phyloP scores from a whole-genome alignment of 1,284 basidiomycete genomes.

The Ceratobasidium sp. region DNA sequence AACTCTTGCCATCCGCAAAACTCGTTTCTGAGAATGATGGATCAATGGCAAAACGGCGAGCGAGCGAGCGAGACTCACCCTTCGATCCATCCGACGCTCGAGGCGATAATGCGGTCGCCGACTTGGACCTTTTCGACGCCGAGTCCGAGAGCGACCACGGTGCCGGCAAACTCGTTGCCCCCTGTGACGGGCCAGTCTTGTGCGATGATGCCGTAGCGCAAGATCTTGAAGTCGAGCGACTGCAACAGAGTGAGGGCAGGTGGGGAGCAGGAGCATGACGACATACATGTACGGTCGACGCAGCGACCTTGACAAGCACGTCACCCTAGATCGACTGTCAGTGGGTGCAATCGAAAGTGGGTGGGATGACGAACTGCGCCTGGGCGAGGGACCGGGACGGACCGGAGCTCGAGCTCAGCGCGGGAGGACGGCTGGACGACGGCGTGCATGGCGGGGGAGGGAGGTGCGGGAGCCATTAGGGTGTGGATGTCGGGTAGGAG shows the following conservation, averaged over 20 bases:
- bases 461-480: not conserved
- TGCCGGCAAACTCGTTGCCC: slow-evolving; percentile 28
- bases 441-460: not conserved
- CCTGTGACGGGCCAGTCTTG: slow-evolving; percentile 21
- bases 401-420: slow-evolving; percentile 1
- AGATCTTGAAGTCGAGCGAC: slow-evolving; percentile 13
- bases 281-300: slow-evolving; percentile 19
- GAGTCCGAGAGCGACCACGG: slow-evolving; percentile 6
- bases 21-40: not conserved
- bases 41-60: not conserved
- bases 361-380: not conserved
- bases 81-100: slow-evolving; percentile 5
- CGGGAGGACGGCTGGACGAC: slow-evolving; percentile 7
- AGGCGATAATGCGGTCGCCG: slow-evolving; percentile 6
- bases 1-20: slow-evolving; percentile 14
- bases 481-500: not conserved
- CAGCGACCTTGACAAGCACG: slow-evolving; percentile 17
- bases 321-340: slow-evolving; percentile 2
- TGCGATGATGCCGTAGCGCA: slow-evolving; percentile 20
- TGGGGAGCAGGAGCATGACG: not conserved
- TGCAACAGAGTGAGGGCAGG: not conserved
- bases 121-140: slow-evolving; percentile 11
- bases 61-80: not conserved
- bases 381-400: not conserved
- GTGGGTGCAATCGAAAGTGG: not conserved